These are phyloP conservation scores for Ustilaginoidea virens DNA, from an alignment of 2,329 filamentous ascomycete genomes.

Conservation along the genomic window DNA sequence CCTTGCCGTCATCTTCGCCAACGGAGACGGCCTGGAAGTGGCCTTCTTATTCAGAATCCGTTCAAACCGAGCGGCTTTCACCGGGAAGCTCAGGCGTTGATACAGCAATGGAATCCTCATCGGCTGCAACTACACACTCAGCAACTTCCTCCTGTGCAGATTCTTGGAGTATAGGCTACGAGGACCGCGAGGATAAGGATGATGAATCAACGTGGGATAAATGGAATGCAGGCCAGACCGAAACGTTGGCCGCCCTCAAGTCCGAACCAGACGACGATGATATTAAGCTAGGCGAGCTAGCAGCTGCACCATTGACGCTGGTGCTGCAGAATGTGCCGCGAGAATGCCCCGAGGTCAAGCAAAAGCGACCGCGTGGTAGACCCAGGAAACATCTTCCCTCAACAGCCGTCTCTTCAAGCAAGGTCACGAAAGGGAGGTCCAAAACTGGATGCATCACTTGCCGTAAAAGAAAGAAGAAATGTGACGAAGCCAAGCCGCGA, in stretches of 20 bases:
- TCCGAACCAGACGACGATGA: constrained; percentile 41
- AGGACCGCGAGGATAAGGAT: constrained; percentile 21
- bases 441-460: constrained; percentile 57
- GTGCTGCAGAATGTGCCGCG: constrained; percentile 8
- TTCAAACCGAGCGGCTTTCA: constrained; percentile 33
- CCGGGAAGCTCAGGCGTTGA: constrained; percentile 37
- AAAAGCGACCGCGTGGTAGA: constrained; percentile 58
- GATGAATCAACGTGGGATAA: constrained; percentile 32
- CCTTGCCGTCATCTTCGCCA: constrained; percentile 17
- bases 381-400: constrained; percentile 67
- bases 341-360: constrained; percentile 20
- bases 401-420: constrained; percentile 41
- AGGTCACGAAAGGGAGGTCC: constrained; percentile 61
- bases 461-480: constrained; percentile 57
- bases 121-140: constrained; percentile 28
- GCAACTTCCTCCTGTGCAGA: constrained; percentile 30
- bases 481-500: constrained; percentile 51
- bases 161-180: constrained; percentile 27
- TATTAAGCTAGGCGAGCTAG: constrained; percentile 36
- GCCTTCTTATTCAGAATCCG: constrained; percentile 11
- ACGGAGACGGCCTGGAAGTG: constrained; percentile 16
- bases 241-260: constrained; percentile 34
- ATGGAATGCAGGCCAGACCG: constrained; percentile 32
- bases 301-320: constrained; percentile 20
- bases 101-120: constrained; percentile 21